Evolutionary conservation across 805 yeast species (phyloP), one percentile per base, ranked within the genome.

Genomic region (Metschnikowia bowlesiae): DNA sequence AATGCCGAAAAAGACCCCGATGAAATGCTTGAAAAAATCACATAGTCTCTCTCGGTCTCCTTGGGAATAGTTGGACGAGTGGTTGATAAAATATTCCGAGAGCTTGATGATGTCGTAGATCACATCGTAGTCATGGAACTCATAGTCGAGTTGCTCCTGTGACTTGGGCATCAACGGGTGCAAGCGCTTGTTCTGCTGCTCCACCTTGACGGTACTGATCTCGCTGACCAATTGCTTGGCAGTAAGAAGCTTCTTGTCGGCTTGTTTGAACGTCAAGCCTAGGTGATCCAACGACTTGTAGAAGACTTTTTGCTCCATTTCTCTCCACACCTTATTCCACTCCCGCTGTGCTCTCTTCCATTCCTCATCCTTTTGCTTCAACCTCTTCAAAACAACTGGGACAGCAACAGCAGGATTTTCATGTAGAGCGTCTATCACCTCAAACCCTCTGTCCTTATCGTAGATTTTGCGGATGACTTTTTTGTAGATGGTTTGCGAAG

Each of bases 261-360:
- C 87, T 66, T 94, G 98, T 69, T 94, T 94, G 74, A 94, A 94
- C 0, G 97, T 91, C 60, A 94, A 77, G 1, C 99, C 99, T 54
- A 92, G 74, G 66, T 94, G 99, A 66, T 94, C 99, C 57, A 94
- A 75, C 2, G 97, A 88, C 68, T 94, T 94, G 74, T 83, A 89
- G 66, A 87, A 91, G 0, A 90, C 96, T 62, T 89, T 91, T 63
- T 91, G 96, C 68, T 94, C 99, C 70, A 95, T 83, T 69, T 92
- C 98, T 64, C 99, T 83, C 99, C 99, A 94, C 11, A 90, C 96
- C 65, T 92, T 92, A 70, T 92, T 92, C 98, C 99, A 94, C 66
- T 94, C 98, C 61, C 98, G 82, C 62, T 92, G 99, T 1, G 97
- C 91, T 54, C 97, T 82, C 68, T 89, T 87, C 99, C 99, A 94